Base-by-base conservation (phyloP, 495 filamentous ascomycete species). In the Patellaria atrata region DNA sequence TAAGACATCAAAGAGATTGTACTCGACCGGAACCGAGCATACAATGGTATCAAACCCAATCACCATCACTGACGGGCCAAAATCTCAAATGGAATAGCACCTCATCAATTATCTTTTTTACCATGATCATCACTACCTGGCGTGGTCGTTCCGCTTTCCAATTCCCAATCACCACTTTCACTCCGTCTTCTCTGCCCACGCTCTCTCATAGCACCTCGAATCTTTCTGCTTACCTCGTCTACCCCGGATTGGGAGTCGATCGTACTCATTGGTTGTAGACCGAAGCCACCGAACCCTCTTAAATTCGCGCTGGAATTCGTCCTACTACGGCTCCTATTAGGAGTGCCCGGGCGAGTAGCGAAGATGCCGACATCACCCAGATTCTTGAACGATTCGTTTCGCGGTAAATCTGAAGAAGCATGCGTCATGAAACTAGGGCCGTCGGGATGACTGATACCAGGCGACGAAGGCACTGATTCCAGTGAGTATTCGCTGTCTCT, bases 351-450 rank as follows among this genome's bases (percentile, higher is more conserved):
- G 20, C 82, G 65, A 19, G 79, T 85, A 2, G 87, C 81, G 50
- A 94, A 97, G 53, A 97, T 74, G 29, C 77, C 81, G 40, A 89
- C 79, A 35, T 70, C 72, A 10, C 78, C 75, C 17, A 97, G 74
- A 45, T 94, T 84, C 47, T 75, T 73, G 61, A 96, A 92, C 3
- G 79, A 84, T 53, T 97, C 89, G 59, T 93, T 94, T 19, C 79
- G 71, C 7, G 89, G 87, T 5, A 97, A 57, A 29, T 66, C 56
- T 28, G 64, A 64, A 8, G 57, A 45, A 0, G 52, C 50, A 57
- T 5, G 50, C 56, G 30, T 47, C 49, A 7, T 40, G 54, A 35
- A 52, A 22, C 52, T 51, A 14, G 20, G 40, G 22, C 23, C 14
- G 27, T 27, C 14, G 6, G 22, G 12, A 10, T 14, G 6, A 2